Evolutionary conservation across 2,329 filamentous ascomycete species (phyloP), one percentile per base, ranked within the genome.

Genomic region (Fusarium tricinctum): DNA sequence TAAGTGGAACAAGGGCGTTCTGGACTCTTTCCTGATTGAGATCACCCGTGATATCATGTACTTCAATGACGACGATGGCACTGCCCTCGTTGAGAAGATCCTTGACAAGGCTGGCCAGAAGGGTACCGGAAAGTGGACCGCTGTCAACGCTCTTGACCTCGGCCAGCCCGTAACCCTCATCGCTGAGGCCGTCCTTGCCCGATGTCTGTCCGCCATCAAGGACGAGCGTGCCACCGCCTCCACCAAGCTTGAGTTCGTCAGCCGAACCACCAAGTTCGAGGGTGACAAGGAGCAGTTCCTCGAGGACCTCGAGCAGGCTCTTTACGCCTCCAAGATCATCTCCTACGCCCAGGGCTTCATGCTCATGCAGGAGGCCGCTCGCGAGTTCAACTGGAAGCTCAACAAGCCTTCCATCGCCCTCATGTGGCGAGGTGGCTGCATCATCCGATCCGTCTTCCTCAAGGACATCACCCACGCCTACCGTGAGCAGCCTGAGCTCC

Each of bases 381-480:
- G 91, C 83, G 93, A 98, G 82, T 99, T 97, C 86, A 83, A 84
- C 75, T 99, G 96, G 96, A 97, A 97, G 89, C 91, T 99, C 75
- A 97, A 99, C 92, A 98, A 98, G 92, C 96, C 96, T 72, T 97
- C 97, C 76, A 99, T 99, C 78, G 96, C 96, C 76, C 92, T 99
- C 80, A 99, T 99, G 96, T 99, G 96, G 96, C 93, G 96, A 81
- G 96, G 96, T 85, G 96, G 96, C 76, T 99, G 96, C 89, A 99
- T 99, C 78, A 99, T 99, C 85, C 95, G 96, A 82, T 98, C 96
- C 73, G 96, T 99, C 79, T 99, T 99, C 93, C 86, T 99, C 73
- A 98, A 98, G 91, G 95, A 99, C 82, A 99, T 99, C 85, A 99
- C 96, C 76, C 91, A 91, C 73, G 96, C 96, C 54, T 99, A 97